Evolutionary conservation across 2,329 filamentous ascomycete species (phyloP).

Genomic region (Metarhizium brunneum): DNA sequence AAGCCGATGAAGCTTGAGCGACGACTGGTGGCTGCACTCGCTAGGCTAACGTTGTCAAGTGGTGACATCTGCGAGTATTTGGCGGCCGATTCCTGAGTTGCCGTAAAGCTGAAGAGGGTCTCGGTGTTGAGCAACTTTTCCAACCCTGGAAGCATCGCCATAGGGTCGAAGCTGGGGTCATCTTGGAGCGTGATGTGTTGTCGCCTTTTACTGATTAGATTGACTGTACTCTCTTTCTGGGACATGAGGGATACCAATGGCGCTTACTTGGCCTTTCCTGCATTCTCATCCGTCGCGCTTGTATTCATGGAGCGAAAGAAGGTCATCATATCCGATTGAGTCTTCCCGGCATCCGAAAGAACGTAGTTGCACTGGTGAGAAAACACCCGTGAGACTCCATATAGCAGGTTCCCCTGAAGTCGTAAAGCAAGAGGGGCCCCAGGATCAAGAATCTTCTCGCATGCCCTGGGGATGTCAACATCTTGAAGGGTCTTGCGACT

Average conservation of each 20-base stretch:
- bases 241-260: conserved; percentile 26
- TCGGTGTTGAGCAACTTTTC: conserved; percentile 26
- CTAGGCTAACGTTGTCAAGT: conserved; percentile 16
- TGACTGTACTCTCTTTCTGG: conserved; percentile 1
- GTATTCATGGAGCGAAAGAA: conserved; percentile 47
- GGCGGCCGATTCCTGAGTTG: conserved; percentile 27
- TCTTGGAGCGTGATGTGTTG: conserved; percentile 71
- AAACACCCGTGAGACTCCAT: conserved; percentile 78
- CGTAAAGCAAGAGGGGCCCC: conserved; percentile 82
- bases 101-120: conserved; percentile 21
- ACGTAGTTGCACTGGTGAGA: conserved; percentile 82
- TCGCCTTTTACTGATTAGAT: conserved; percentile 38
- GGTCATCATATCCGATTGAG: conserved; percentile 62
- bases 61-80: conserved; percentile 38
- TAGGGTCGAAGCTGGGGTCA: conserved; percentile 62
- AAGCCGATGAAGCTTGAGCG: conserved; percentile 19
- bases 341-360: conserved; percentile 67
- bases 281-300: conserved; percentile 58
- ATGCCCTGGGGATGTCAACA: conserved; percentile 80
- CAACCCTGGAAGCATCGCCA: conserved; percentile 20
- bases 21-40: conserved; percentile 19
- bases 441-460: conserved; percentile 72
- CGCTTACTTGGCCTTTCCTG: conserved; percentile 61
- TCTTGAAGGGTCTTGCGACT: conserved; percentile 79
- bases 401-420: conserved; percentile 81